Percentiles rank a stretch among this genome's conserved stretches.
Conservation (phyloP, 257 asterid species). For the Jacaranda mimosifolia region DNA sequence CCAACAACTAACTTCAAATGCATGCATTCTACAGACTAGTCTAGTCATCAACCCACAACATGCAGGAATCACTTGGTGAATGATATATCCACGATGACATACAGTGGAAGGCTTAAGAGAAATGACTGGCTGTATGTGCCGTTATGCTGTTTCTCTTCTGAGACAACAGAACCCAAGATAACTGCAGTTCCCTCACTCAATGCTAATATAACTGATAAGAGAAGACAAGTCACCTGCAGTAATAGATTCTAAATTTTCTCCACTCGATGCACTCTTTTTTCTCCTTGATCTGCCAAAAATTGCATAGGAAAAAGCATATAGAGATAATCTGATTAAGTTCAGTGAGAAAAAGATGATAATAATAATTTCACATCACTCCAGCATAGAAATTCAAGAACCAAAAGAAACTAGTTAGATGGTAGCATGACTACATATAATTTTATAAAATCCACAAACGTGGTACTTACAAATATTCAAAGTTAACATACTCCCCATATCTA, state of each 20-base stretch:
- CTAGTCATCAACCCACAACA: conserved; percentile 13
- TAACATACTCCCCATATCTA: not conserved
- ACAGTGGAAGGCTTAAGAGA: not conserved
- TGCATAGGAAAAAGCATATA: not conserved
- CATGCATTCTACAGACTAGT: not conserved
- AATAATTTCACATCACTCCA: not conserved
- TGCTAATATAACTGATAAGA: not conserved
- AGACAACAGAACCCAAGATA: conserved; percentile 6
- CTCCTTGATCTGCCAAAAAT: conserved; percentile 77
- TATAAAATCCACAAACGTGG: not conserved
- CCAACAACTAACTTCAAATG: conserved; percentile 4
- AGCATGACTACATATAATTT: not conserved
- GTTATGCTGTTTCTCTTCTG: not conserved
- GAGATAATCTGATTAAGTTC: not conserved
- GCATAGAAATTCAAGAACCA: conserved; percentile 27
- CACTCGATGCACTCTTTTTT: conserved; percentile 76
- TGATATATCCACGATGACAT: not conserved
- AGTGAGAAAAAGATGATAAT: not conserved
- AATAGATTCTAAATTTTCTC: conserved; percentile 73
- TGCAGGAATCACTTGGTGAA: not conserved
- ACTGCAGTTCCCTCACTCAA: not conserved
- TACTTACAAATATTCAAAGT: no score
- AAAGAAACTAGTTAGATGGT: conserved; percentile 1
- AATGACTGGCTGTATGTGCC: conserved; percentile 7
- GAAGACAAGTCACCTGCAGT: conserved; percentile 57